Evolutionary conservation across 768 basidiomycete genomes (phyloP).

Genomic region (Xanthoconium stramineum): DNA sequence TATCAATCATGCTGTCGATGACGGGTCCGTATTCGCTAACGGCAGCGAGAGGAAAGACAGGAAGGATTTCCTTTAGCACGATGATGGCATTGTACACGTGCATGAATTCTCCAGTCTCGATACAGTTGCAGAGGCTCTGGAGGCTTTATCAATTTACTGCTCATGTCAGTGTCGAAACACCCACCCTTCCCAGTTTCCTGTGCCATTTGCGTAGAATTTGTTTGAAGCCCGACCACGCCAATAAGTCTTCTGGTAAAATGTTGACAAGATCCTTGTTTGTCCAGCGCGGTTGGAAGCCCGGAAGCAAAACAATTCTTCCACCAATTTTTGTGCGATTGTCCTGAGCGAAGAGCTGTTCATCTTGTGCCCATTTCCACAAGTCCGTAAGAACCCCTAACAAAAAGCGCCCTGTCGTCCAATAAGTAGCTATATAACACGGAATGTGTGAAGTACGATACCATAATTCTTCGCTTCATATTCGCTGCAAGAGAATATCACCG

Average conservation of each 20-base stretch:
- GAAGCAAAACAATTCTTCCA: slow-evolving; percentile 58
- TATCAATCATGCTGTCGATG: slow-evolving; percentile 61
- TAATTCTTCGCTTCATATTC: slow-evolving; percentile 96
- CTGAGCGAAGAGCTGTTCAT: slow-evolving; percentile 69
- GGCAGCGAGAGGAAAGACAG: slow-evolving; percentile 77
- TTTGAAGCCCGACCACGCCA: slow-evolving; percentile 71
- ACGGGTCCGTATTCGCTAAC: slow-evolving; percentile 52
- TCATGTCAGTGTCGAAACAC: slow-evolving; percentile 15
- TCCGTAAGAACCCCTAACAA: slow-evolving; percentile 75
- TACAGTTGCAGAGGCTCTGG: slow-evolving; percentile 76
- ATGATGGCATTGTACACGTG: slow-evolving; percentile 97
- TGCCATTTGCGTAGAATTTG: slow-evolving; percentile 83
- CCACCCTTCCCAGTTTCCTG: slow-evolving; percentile 65
- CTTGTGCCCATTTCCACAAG: slow-evolving; percentile 73
- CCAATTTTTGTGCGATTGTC: slow-evolving; percentile 66
- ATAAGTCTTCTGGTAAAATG: slow-evolving; percentile 46
- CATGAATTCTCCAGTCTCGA: slow-evolving; percentile 91
- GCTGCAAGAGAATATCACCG: slow-evolving; percentile 87
- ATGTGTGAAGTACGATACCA: slow-evolving; percentile 44
- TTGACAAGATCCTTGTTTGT: slow-evolving; percentile 39
- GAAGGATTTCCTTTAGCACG: slow-evolving; percentile 85
- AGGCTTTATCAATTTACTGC: background rate
- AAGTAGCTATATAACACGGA: background rate
- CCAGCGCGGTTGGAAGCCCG: slow-evolving; percentile 63
- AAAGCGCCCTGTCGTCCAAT: slow-evolving; percentile 67